A percentile compares a stretch with the other conserved stretches of the same genome.
phyloP scores from a whole-genome alignment of 2,329 filamentous ascomycete species.

The Chrysosporium keratinophilum region DNA sequence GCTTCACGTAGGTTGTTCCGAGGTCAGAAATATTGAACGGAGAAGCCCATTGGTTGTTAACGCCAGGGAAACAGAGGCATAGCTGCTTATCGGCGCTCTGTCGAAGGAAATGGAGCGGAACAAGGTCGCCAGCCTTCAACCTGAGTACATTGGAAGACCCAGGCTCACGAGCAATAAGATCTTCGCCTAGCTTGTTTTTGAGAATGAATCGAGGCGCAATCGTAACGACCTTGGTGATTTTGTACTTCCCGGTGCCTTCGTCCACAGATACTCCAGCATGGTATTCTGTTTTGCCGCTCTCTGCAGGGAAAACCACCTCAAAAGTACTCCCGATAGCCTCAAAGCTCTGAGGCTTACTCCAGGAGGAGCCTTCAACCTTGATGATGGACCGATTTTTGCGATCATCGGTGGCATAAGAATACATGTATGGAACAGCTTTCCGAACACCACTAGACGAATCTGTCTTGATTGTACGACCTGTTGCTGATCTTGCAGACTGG shows the following conservation, averaged over 20 bases:
- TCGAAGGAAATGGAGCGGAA: conserved; percentile 82
- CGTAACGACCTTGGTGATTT: conserved; percentile 89
- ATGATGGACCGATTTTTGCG: conserved; percentile 81
- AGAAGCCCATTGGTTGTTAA: conserved; percentile 96
- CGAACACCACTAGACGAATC: conserved; percentile 45
- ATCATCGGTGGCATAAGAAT: conserved; percentile 81
- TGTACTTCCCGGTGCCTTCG: conserved; percentile 93
- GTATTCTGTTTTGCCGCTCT: conserved; percentile 64
- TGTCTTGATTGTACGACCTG: conserved; percentile 62
- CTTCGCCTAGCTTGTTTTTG: conserved; percentile 83
- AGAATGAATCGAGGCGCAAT: conserved; percentile 85
- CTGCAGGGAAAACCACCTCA: conserved; percentile 71
- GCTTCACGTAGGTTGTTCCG: conserved; percentile 83
- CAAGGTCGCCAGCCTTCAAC: conserved; percentile 64
- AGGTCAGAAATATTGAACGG: conserved; percentile 96
- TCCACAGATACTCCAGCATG: conserved; percentile 82
- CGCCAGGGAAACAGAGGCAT: conserved; percentile 81
- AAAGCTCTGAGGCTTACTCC: conserved; percentile 97
- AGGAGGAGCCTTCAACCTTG: conserved; percentile 78
- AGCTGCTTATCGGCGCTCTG: conserved; percentile 76
- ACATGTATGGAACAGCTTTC: conserved; percentile 89
- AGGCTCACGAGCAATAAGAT: conserved; percentile 80
- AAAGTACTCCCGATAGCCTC: conserved; percentile 91
- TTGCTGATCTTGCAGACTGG: conserved; percentile 68
- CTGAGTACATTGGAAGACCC: conserved; percentile 78